Base-by-base conservation (phyloP, 2,329 filamentous ascomycete species). In the Diaporthe vexans region DNA sequence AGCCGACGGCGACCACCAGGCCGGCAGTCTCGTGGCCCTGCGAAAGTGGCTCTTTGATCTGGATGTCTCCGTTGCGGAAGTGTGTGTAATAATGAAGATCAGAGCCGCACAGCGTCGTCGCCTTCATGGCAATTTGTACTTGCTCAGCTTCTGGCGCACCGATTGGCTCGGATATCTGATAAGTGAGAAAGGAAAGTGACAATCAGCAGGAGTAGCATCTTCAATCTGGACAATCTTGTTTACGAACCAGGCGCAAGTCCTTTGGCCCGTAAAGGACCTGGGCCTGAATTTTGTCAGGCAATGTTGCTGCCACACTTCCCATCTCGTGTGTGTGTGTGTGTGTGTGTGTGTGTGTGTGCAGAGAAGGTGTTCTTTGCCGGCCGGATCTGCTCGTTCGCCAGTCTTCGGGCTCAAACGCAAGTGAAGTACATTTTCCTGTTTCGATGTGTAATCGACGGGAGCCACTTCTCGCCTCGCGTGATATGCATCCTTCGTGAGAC, bases 41-140 rank as follows among this genome's bases (percentile, higher is more conserved):
- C 1, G 85, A 87, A 51, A 90, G 79, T 24, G 88, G 88, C 76
- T 87, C 88, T 26, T 83, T 84, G 59, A 91, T 89, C 56, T 89
- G 81, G 79, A 92, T 90, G 84, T 91, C 88, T 73, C 91, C 91
- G 78, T 92, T 92, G 81, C 90, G 88, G 83, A 87, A 92, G 82
- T 92, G 90, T 79, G 86, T 88, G 83, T 87, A 93, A 85, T 93
- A 93, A 81, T 92, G 90, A 71, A 92, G 85, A 80, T 93, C 91
- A 46, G 90, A 92, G 76, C 91, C 91, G 82, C 91, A 93, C 80
- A 93, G 86, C 58, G 91, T 91, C 17, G 91, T 93, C 61, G 88
- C 85, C 76, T 88, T 87, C 78, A 92, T 85, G 76, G 88, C 85
- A 76, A 93, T 85, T 78, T 91, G 90, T 69, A 93, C 88, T 77